Evolutionary conservation across 208 protist genomes (phyloP).

Genomic region (Leptomonas seymouri): DNA sequence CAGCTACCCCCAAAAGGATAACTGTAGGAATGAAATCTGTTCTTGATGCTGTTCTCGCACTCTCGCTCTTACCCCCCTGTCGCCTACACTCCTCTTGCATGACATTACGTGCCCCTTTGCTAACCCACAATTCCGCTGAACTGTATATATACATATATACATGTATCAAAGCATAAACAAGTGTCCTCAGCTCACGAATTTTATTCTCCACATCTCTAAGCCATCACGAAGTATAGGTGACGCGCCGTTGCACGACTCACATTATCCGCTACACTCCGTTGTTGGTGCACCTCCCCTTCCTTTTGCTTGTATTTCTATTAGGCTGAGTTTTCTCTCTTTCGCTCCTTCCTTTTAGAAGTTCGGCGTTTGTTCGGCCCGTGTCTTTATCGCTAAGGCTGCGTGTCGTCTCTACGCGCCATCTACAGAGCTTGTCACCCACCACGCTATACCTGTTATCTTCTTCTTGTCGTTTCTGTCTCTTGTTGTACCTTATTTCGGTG

Average conservation of each 20-base stretch:
- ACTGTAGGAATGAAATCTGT: too few relatives aligned
- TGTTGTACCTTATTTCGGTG: neutral
- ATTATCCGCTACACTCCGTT: neutral
- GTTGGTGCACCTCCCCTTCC: neutral
- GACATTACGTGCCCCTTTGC: too few relatives aligned
- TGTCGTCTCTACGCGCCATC: neutral
- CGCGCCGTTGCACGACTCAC: neutral
- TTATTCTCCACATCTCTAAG: neutral
- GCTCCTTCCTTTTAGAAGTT: neutral
- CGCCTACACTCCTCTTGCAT: too few relatives aligned
- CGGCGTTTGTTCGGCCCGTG: conserved; percentile 1
- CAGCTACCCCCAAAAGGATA: too few relatives aligned
- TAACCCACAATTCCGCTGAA: too few relatives aligned
- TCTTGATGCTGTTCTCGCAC: too few relatives aligned
- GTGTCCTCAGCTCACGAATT: too few relatives aligned
- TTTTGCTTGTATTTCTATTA: neutral
- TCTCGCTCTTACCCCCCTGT: too few relatives aligned
- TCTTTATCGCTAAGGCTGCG: neutral
- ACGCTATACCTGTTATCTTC: neutral
- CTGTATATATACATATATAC: neutral
- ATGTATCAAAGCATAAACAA: neutral
- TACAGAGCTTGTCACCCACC: neutral
- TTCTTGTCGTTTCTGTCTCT: neutral
- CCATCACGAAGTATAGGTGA: neutral
- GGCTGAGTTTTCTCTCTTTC: neutral